These are phyloP conservation scores for Herpetospermum pedunculosum DNA, from an alignment of 306 rosid species.

Conservation along the genomic window DNA sequence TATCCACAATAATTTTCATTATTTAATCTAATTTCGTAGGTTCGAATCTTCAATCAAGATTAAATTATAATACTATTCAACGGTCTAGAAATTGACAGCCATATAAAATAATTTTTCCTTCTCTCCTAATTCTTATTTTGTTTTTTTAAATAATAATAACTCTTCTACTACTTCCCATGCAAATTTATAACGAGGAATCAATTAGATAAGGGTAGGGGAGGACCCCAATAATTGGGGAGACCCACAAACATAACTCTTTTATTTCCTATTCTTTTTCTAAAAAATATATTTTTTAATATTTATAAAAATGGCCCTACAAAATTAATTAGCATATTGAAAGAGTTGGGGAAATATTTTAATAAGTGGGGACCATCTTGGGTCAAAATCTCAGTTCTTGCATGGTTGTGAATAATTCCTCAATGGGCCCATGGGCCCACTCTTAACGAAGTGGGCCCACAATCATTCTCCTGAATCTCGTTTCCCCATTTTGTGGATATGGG, in stretches of 20 bases:
- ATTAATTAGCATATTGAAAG: neutral
- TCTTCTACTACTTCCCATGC: neutral
- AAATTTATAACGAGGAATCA: neutral
- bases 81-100: too few relatives aligned
- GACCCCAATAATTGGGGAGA: neutral
- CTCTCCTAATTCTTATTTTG: too few relatives aligned
- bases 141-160: too few relatives aligned
- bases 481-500: slow-evolving; percentile 3
- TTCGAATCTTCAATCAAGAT: too few relatives aligned
- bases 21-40: too few relatives aligned
- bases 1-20: too few relatives aligned
- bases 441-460: neutral
- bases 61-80: too few relatives aligned
- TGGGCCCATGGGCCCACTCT: neutral
- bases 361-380: neutral
- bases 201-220: neutral
- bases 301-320: neutral
- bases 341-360: neutral
- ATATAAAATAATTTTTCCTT: too few relatives aligned
- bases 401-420: neutral
- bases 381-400: neutral
- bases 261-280: neutral
- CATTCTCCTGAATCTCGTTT: neutral
- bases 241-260: neutral
- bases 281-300: neutral